Conservation (phyloP, 306 rosid genomes). For the Cajanus cajan region DNA sequence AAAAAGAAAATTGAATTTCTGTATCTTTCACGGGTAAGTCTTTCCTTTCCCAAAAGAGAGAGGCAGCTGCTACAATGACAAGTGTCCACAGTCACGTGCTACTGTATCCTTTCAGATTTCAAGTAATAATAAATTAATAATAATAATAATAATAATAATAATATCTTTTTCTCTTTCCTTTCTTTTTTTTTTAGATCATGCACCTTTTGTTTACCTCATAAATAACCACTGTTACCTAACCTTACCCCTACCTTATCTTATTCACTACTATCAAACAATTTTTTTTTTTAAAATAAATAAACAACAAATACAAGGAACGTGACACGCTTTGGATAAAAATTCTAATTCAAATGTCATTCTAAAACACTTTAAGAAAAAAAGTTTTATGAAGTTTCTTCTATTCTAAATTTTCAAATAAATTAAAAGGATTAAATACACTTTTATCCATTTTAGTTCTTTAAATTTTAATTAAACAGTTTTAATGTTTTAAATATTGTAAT, state of each 20-base stretch:
- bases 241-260: slow-evolving; percentile 18
- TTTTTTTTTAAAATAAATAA: neutral
- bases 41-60: neutral
- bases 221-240: neutral
- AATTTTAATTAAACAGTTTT: too few relatives aligned
- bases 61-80: slow-evolving; percentile 26
- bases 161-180: neutral
- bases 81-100: slow-evolving; percentile 29
- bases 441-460: too few relatives aligned
- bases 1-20: neutral
- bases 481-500: too few relatives aligned
- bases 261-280: neutral
- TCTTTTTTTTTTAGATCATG: slow-evolving; percentile 14
- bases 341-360: too few relatives aligned
- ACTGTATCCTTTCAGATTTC: slow-evolving; percentile 22
- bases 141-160: neutral
- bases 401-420: too few relatives aligned
- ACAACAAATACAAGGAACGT: neutral
- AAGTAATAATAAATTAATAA: too few relatives aligned
- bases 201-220: neutral
- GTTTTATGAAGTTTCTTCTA: too few relatives aligned
- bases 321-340: too few relatives aligned
- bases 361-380: too few relatives aligned
- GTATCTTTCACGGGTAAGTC: slow-evolving; percentile 21
- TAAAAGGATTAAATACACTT: too few relatives aligned